phyloP scores from a whole-genome alignment of 1,139 yeast genomes.

The Protomyces macrosporus region DNA sequence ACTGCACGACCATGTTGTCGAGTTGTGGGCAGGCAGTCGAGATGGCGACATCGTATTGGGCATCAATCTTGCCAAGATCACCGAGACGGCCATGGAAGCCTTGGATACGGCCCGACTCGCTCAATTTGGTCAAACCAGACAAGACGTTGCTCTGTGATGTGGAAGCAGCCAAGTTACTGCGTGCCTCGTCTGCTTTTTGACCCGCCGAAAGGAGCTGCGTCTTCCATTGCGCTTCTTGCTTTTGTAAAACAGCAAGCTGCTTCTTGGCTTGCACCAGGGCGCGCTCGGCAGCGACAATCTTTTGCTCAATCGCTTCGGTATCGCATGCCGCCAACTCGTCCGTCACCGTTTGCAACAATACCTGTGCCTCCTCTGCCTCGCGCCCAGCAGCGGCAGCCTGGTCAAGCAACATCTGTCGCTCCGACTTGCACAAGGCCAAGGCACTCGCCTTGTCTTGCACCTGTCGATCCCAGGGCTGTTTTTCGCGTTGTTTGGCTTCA shows the following conservation, averaged over 20 bases:
- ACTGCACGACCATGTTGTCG: conserved; percentile 89
- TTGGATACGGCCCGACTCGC: conserved; percentile 72
- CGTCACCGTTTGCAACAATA: conserved; percentile 47
- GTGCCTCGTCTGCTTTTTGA: conserved; percentile 62
- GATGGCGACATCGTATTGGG: conserved; percentile 81
- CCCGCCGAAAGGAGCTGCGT: conserved; percentile 52
- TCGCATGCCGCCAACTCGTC: conserved; percentile 55
- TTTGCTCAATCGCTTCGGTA: conserved; percentile 36
- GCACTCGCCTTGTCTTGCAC: conserved; percentile 62
- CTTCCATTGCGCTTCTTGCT: conserved; percentile 51
- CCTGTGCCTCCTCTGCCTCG: conserved; percentile 43
- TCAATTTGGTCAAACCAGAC: conserved; percentile 60
- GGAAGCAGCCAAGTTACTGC: conserved; percentile 50
- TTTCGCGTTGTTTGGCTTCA: conserved; percentile 54
- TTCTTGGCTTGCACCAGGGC: background rate
- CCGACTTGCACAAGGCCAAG: conserved; percentile 59
- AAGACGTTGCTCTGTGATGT: conserved; percentile 73
- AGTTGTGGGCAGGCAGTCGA: conserved; percentile 92
- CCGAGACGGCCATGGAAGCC: conserved; percentile 80
- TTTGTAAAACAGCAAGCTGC: conserved; percentile 42
- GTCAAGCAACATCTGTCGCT: conserved; percentile 55
- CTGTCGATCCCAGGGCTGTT: conserved; percentile 80
- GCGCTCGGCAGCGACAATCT: background rate
- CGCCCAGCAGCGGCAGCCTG: conserved; percentile 45
- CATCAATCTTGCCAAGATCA: conserved; percentile 81